Percentiles rank a stretch among this genome's conserved stretches.
Evolutionary conservation across 148 eudicot genomes (phyloP).

Genomic region (Tetragonia tetragonoides): DNA sequence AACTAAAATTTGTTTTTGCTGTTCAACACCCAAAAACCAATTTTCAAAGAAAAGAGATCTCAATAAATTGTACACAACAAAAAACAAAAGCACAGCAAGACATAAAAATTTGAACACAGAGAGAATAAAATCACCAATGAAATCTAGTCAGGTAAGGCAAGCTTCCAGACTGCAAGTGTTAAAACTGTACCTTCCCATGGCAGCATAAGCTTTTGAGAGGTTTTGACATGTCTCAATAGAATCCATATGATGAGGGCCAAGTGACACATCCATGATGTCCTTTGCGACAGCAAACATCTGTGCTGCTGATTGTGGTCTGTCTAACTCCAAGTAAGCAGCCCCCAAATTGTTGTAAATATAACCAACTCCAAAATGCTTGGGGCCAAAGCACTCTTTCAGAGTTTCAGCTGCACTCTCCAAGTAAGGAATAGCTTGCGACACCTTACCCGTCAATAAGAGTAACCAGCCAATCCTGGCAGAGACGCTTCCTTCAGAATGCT

Average conservation of each 20-base stretch:
- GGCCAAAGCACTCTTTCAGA: slow-evolving; percentile 79
- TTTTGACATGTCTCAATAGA: slow-evolving; percentile 84
- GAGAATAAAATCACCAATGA: not conserved
- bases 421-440: slow-evolving; percentile 61
- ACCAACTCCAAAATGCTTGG: slow-evolving; percentile 80
- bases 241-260: slow-evolving; percentile 83
- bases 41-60: not conserved
- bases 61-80: not conserved
- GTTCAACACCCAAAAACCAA: not conserved
- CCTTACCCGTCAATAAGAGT: slow-evolving; percentile 79
- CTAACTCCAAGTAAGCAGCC: slow-evolving; percentile 93
- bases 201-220: slow-evolving; percentile 87
- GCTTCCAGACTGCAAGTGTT: slow-evolving; percentile 2
- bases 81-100: slow-evolving; percentile 9
- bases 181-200: slow-evolving; percentile 74
- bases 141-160: not conserved
- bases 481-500: slow-evolving; percentile 78
- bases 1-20: not conserved
- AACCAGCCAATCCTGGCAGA: slow-evolving; percentile 85
- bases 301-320: slow-evolving; percentile 90
- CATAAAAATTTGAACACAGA: not conserved
- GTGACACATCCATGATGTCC: slow-evolving; percentile 92
- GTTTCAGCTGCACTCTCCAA: slow-evolving; percentile 84
- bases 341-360: slow-evolving; percentile 90
- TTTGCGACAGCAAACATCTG: slow-evolving; percentile 89